Evolutionary conservation across 73 alveolate species (phyloP).

Genomic region (Stentor coeruleus): DNA sequence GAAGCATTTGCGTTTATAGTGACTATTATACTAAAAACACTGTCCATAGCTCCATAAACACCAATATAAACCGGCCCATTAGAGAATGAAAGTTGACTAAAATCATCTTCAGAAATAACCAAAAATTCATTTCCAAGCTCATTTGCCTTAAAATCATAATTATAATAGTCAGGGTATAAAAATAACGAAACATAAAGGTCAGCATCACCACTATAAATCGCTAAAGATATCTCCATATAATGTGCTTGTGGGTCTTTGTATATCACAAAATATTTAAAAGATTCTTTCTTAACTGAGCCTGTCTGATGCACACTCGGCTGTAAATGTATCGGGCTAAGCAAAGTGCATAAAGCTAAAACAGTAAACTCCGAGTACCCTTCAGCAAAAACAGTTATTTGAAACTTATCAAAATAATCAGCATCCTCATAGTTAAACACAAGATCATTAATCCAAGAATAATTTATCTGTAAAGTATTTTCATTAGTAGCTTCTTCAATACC

Average conservation of each 20-base stretch:
- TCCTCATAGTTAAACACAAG: not conserved
- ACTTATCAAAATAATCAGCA: not conserved
- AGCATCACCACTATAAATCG: constrained; percentile 20
- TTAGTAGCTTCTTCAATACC: not conserved
- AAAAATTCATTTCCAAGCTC: not conserved
- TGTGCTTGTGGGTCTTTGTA: not conserved
- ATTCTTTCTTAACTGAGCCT: not conserved
- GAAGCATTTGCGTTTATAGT: not conserved
- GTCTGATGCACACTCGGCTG: not conserved
- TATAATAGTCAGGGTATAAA: not conserved
- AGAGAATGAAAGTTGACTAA: not conserved
- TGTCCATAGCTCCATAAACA: not conserved
- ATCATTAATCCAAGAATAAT: not conserved
- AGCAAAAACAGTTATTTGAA: not conserved
- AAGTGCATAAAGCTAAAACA: not conserved
- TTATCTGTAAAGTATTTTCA: not conserved
- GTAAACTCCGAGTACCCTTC: not conserved
- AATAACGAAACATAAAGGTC: not conserved
- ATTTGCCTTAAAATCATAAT: not conserved
- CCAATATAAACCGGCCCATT: not conserved
- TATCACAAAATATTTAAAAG: too few species aligned
- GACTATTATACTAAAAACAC: not conserved
- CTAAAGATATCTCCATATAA: not conserved
- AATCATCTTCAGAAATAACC: too few species aligned
- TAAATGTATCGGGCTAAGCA: not conserved